Evolutionary conservation across 169 alveolate species (phyloP).

Genomic region (Neospora caninum): DNA sequence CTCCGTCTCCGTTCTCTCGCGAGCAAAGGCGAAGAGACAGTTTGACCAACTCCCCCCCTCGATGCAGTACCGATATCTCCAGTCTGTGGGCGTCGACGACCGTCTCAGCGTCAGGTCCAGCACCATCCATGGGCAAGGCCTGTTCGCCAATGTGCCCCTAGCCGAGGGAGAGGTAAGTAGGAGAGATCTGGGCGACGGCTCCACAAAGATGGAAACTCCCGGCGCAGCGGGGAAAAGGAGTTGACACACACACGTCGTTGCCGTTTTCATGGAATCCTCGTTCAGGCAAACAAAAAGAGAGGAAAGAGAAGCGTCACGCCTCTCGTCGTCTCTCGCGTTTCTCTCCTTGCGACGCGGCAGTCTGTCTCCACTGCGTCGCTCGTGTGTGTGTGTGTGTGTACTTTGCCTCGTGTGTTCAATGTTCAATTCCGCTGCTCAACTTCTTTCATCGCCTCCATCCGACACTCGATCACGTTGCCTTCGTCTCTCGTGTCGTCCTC

Average conservation of each 20-base stretch:
- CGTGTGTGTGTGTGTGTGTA: not conserved
- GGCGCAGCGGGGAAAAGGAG: too few relatives aligned
- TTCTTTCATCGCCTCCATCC: not conserved
- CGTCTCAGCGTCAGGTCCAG: slow-evolving; percentile 74
- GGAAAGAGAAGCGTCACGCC: too few relatives aligned
- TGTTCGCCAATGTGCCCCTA: slow-evolving; percentile 86
- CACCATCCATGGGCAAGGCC: slow-evolving; percentile 91
- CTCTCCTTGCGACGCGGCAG: not conserved
- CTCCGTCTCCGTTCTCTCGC: not conserved
- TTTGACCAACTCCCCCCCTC: slow-evolving; percentile 71
- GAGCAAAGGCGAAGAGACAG: slow-evolving; percentile 36
- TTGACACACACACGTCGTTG: too few relatives aligned
- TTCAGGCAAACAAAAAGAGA: too few relatives aligned
- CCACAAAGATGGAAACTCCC: too few relatives aligned
- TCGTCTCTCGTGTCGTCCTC: not conserved
- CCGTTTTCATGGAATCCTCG: too few relatives aligned
- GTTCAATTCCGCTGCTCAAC: too few relatives aligned
- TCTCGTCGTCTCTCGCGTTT: too few relatives aligned
- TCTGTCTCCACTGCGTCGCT: not conserved
- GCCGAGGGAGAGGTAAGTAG: slow-evolving; percentile 79
- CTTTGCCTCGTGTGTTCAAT: not conserved
- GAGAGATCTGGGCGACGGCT: not conserved
- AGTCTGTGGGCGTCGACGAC: slow-evolving; percentile 62
- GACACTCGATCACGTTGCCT: not conserved
- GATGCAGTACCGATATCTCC: slow-evolving; percentile 69